phyloP scores from a whole-genome alignment of 148 eudicot species.

The Polygonum maritimum region DNA sequence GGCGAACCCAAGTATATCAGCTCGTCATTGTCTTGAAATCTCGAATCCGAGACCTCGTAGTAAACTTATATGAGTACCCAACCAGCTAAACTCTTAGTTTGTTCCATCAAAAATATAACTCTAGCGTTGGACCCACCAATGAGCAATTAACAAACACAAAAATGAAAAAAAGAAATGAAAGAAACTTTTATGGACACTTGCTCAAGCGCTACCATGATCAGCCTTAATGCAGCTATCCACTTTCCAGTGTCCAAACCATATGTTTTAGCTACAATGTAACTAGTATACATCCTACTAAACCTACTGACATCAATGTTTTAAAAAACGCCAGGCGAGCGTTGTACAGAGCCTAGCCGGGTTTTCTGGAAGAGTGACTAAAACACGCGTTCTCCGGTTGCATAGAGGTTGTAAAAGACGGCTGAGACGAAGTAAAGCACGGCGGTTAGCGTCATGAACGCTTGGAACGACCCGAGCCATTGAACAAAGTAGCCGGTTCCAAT shows the following conservation, averaged over 20 bases:
- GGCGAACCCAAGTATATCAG: too few relatives aligned
- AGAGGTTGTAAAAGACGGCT: slow-evolving; percentile 69
- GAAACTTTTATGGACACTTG: background rate
- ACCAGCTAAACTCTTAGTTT: background rate
- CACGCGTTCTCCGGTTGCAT: slow-evolving; percentile 65
- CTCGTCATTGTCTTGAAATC: too few relatives aligned
- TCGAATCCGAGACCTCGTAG: too few relatives aligned
- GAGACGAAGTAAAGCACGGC: slow-evolving; percentile 69
- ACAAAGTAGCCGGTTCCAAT: slow-evolving; percentile 87
- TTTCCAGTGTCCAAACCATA: background rate
- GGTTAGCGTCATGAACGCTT: slow-evolving; percentile 76
- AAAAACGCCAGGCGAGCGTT: too few relatives aligned
- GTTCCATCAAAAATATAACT: too few relatives aligned
- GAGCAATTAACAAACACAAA: background rate
- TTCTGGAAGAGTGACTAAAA: slow-evolving; percentile 22
- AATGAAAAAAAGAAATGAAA: background rate
- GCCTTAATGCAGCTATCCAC: background rate
- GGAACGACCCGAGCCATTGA: slow-evolving; percentile 92
- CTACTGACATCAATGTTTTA: too few relatives aligned
- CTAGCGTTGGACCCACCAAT: background rate
- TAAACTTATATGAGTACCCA: too few relatives aligned
- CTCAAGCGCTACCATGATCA: background rate
- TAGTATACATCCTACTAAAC: background rate
- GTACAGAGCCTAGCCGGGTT: too few relatives aligned
- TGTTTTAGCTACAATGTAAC: background rate